phyloP scores from a whole-genome alignment of 768 basidiomycete genomes.

The Serendipita sp. region DNA sequence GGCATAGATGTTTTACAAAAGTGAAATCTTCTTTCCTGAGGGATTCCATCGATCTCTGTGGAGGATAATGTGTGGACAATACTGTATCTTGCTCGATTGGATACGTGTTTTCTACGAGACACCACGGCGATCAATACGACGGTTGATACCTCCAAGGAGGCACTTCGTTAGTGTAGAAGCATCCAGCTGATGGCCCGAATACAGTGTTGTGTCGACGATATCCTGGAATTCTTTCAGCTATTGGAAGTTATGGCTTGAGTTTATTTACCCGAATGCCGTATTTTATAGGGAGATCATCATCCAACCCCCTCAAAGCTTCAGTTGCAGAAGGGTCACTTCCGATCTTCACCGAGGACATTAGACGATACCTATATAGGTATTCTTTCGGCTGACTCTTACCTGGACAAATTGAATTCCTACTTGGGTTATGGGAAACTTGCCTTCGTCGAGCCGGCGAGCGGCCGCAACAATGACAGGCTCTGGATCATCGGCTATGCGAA shows the following conservation, averaged over 20 bases:
- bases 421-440: slow-evolving; percentile 21
- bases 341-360: slow-evolving; percentile 23
- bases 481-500: slow-evolving; percentile 13
- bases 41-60: too few species aligned
- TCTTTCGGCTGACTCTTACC: slow-evolving; percentile 16
- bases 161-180: slow-evolving; percentile 41
- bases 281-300: slow-evolving; percentile 32
- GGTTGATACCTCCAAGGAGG: slow-evolving; percentile 49
- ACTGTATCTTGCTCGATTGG: too few species aligned
- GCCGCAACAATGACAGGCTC: slow-evolving; percentile 16
- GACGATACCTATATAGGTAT: slow-evolving; percentile 11
- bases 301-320: slow-evolving; percentile 30
- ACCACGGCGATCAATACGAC: slow-evolving; percentile 25
- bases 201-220: slow-evolving; percentile 57
- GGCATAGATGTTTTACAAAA: too few species aligned
- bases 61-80: too few species aligned
- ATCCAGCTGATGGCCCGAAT: slow-evolving; percentile 26
- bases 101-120: not conserved
- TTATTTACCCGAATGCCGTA: slow-evolving; percentile 28
- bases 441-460: slow-evolving; percentile 19
- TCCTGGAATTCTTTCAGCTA: slow-evolving; percentile 25
- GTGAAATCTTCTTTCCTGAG: too few species aligned
- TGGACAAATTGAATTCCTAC: slow-evolving; percentile 24
- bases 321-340: slow-evolving; percentile 24
- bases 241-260: not conserved